Evolutionary conservation across 2,329 filamentous ascomycete genomes (phyloP).

Genomic region (Gaeumannomyces tritici): DNA sequence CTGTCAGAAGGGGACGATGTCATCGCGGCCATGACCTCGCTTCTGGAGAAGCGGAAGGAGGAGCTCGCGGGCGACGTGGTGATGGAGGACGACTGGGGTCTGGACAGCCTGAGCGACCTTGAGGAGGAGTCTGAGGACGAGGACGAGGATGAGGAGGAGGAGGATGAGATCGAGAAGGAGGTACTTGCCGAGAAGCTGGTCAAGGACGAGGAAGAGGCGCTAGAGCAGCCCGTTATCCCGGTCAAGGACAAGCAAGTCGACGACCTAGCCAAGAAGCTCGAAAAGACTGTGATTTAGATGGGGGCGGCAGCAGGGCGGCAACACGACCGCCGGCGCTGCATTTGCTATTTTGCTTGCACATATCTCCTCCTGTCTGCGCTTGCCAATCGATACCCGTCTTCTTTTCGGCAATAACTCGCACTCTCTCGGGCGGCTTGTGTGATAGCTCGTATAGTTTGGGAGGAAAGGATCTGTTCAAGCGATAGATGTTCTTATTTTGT

Average conservation of each 20-base stretch:
- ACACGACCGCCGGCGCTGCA: background rate
- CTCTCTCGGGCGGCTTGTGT: background rate
- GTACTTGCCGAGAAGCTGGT: conserved; percentile 55
- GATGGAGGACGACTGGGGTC: conserved; percentile 71
- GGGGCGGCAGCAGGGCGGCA: too few relatives aligned
- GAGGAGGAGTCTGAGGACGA: conserved; percentile 66
- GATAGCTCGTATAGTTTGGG: too few relatives aligned
- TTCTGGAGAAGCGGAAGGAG: conserved; percentile 72
- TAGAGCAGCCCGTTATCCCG: conserved; percentile 64
- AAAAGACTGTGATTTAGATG: conserved; percentile 52
- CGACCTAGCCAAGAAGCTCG: conserved; percentile 63
- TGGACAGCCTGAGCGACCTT: conserved; percentile 80
- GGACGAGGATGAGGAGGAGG: conserved; percentile 58
- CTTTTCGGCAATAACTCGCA: background rate
- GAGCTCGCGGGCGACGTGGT: conserved; percentile 55
- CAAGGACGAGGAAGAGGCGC: conserved; percentile 61
- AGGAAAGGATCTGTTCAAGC: too few relatives aligned
- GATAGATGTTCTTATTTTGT: too few relatives aligned
- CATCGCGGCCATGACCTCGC: conserved; percentile 56
- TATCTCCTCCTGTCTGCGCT: background rate
- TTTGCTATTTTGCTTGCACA: background rate
- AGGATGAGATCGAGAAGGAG: conserved; percentile 60
- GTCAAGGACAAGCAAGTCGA: conserved; percentile 71
- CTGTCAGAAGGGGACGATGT: conserved; percentile 77
- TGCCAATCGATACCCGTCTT: background rate